Base-by-base conservation (phyloP, 108 stramenopile species). In the Cyclotella choctawhatcheeana region DNA sequence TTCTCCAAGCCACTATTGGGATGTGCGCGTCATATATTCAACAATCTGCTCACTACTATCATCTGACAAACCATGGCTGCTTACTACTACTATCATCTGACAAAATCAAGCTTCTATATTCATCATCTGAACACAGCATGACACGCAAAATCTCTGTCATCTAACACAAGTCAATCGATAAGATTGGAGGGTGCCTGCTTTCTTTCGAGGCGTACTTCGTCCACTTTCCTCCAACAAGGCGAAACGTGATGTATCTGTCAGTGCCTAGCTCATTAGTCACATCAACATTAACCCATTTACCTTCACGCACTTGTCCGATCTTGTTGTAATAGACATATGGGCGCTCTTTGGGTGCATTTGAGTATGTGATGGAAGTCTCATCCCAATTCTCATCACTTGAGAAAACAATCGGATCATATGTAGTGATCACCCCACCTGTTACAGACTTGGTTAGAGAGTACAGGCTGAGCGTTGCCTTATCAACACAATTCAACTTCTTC, bases 171-270 rank as follows among this genome's bases (percentile, higher is more conserved):
- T 40, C 59, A 40, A 60, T 40, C 7, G 33, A 40, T 6, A 60
- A 20, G 26, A 37, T 24, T 24, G 59, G 59, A 43, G 59, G 37
- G n/a, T 60, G 37, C 2, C 37, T 21, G 59, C 59, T 60, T 40
- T 60, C 59, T 43, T 40, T 60, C 8, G 59, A 60, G 37, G 59
- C 59, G 35, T 60, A 60, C 59, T 21, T 40, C 12, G 16, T 29
- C 25, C 20, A 37, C 21, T 37, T 40, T 18, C 35, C 37, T 37
- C 59, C 59, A 22, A 37, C 59, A 60, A 60, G 20, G 3, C 34
- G 37, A 60, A 60, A 60, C 5, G 59, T 60, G 20, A 26, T 26
- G 24, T 37, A 60, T 18, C 37, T 3, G 0, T 22, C 59, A 24
- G 16, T 40, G 0, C 21, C 59, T 10, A 60, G 37, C 37, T 60